Evolutionary conservation across 495 filamentous ascomycete species (phyloP).

Genomic region (Talaromyces wortmannii): DNA sequence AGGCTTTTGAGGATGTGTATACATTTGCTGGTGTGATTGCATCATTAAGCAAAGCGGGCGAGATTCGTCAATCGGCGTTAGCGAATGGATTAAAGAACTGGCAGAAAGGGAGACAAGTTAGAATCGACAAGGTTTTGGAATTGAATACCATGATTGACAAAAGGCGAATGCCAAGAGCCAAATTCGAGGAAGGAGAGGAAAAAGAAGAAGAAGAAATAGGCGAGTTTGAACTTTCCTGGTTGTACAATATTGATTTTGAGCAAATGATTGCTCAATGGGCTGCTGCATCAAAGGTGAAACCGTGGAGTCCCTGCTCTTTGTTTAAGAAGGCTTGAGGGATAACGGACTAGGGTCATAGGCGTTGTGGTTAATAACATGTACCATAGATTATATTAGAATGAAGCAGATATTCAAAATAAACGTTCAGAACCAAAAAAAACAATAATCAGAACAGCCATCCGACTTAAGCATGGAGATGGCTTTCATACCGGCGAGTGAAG

Average conservation of each 20-base stretch:
- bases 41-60: not conserved
- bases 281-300: not conserved
- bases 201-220: slow-evolving; percentile 24
- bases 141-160: slow-evolving; percentile 25
- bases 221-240: slow-evolving; percentile 27
- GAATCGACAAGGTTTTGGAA: slow-evolving; percentile 20
- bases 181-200: slow-evolving; percentile 7
- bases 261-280: slow-evolving; percentile 17
- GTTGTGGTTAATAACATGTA: not conserved
- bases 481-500: not conserved
- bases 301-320: too few species aligned
- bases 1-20: slow-evolving; percentile 33
- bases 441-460: not conserved
- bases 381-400: not conserved
- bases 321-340: too few species aligned
- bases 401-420: not conserved
- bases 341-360: too few species aligned
- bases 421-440: not conserved
- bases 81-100: slow-evolving; percentile 13
- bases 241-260: slow-evolving; percentile 22
- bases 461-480: not conserved
- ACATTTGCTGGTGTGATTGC: slow-evolving; percentile 8
- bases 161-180: slow-evolving; percentile 19
- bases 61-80: not conserved
- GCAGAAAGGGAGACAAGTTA: slow-evolving; percentile 23